Evolutionary conservation across 495 filamentous ascomycete species (phyloP).

Genomic region (Neurospora terricola): DNA sequence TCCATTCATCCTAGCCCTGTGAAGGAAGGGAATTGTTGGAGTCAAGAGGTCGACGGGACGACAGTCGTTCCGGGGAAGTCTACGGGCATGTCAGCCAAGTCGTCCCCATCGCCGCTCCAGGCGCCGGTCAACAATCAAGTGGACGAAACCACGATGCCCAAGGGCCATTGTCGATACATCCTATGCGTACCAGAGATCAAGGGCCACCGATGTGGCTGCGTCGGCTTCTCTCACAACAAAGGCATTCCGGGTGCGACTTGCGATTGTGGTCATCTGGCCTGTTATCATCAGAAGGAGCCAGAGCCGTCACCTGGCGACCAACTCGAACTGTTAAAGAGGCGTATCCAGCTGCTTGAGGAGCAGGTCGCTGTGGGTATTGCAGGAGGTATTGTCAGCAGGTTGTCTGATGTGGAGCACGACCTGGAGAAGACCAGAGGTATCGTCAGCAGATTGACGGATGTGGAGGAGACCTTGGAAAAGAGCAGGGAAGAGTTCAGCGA

Average conservation of each 20-base stretch:
- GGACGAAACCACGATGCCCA: slow-evolving; percentile 37
- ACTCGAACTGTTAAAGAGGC: slow-evolving; percentile 36
- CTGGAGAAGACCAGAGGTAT: slow-evolving; percentile 22
- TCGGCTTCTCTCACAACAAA: slow-evolving; percentile 42
- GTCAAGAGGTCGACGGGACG: background rate
- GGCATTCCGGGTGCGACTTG: slow-evolving; percentile 40
- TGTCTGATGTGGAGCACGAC: slow-evolving; percentile 23
- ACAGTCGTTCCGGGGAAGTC: background rate
- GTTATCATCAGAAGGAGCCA: slow-evolving; percentile 39
- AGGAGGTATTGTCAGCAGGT: background rate
- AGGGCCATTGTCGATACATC: slow-evolving; percentile 47
- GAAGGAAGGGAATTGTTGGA: background rate
- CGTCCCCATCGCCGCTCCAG: slow-evolving; percentile 25
- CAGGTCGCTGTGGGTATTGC: slow-evolving; percentile 28
- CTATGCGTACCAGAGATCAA: slow-evolving; percentile 43
- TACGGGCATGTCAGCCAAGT: slow-evolving; percentile 13
- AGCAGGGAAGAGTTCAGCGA: slow-evolving; percentile 35
- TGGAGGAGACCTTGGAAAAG: slow-evolving; percentile 44
- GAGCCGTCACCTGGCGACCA: slow-evolving; percentile 24
- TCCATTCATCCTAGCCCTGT: background rate
- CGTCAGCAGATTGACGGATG: slow-evolving; percentile 32
- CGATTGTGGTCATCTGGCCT: slow-evolving; percentile 46
- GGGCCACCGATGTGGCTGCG: slow-evolving; percentile 45
- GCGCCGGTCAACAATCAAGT: slow-evolving; percentile 11
- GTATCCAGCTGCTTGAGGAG: slow-evolving; percentile 37